phyloP scores from a whole-genome alignment of 352 stramenopile species.

The Lagenidium giganteum region DNA sequence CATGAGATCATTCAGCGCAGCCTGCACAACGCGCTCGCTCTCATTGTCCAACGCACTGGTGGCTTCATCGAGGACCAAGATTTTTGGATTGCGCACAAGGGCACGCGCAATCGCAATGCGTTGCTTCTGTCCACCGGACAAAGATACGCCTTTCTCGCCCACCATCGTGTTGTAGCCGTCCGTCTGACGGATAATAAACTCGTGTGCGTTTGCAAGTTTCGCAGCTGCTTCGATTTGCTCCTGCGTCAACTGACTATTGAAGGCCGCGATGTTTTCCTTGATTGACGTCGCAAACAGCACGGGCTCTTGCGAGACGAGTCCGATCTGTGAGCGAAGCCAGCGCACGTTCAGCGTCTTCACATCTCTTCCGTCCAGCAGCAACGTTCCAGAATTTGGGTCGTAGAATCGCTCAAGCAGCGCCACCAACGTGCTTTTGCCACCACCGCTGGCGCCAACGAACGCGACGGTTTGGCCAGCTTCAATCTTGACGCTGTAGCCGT shows the following conservation, averaged over 20 bases:
- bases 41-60: constrained; percentile 40
- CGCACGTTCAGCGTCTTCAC: constrained; percentile 57
- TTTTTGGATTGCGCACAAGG: constrained; percentile 36
- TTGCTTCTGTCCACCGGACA: constrained; percentile 64
- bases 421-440: constrained; percentile 86
- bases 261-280: constrained; percentile 79
- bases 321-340: constrained; percentile 21
- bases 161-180: constrained; percentile 45
- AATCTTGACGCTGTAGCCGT: constrained; percentile 81
- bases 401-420: constrained; percentile 84
- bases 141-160: constrained; percentile 67
- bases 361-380: constrained; percentile 65
- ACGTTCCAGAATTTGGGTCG: constrained; percentile 43
- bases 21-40: constrained; percentile 29
- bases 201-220: constrained; percentile 16
- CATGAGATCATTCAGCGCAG: constrained; percentile 25
- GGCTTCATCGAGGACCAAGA: constrained; percentile 56
- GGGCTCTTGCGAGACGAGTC: constrained; percentile 58
- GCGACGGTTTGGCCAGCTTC: constrained; percentile 93
- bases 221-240: constrained; percentile 8
- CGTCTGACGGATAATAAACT: constrained; percentile 30
- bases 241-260: constrained; percentile 1
- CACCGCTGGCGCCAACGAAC: constrained; percentile 84
- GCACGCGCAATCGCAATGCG: constrained; percentile 57
- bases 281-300: constrained; percentile 71